These are phyloP conservation scores for Piper longum DNA, from an alignment of 164 flowering plant genomes.

Conservation along the genomic window DNA sequence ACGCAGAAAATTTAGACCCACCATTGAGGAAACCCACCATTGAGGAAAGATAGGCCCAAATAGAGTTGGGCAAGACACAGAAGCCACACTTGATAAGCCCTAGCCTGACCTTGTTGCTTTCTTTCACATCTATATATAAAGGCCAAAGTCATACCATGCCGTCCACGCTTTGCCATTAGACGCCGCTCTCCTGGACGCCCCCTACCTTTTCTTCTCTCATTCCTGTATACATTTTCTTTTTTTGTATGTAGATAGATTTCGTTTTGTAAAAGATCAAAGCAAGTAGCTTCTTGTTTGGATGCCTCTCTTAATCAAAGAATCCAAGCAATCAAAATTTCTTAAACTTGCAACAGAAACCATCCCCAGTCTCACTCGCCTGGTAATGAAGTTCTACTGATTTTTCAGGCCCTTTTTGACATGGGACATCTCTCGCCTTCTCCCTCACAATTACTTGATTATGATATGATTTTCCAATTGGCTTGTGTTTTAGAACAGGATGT, in stretches of 20 bases:
- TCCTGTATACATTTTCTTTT: not conserved
- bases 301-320: not conserved
- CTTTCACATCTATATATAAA: too few species aligned
- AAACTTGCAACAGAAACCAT: not conserved
- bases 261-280: not conserved
- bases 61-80: too few species aligned
- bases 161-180: not conserved
- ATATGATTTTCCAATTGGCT: too few species aligned
- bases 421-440: constrained; percentile 1
- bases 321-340: not conserved
- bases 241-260: not conserved
- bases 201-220: not conserved
- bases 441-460: too few species aligned
- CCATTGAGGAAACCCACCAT: too few species aligned
- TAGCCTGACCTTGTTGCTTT: too few species aligned
- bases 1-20: too few species aligned
- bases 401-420: constrained; percentile 16
- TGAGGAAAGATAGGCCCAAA: too few species aligned
- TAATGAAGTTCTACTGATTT: constrained; percentile 8
- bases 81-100: too few species aligned
- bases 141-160: not conserved
- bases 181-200: not conserved
- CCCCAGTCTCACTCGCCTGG: constrained; percentile 19
- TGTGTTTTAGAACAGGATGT: too few species aligned
- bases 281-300: not conserved